phyloP scores from a whole-genome alignment of 1,284 basidiomycete genomes.

The Ceratobasidium theobromae region DNA sequence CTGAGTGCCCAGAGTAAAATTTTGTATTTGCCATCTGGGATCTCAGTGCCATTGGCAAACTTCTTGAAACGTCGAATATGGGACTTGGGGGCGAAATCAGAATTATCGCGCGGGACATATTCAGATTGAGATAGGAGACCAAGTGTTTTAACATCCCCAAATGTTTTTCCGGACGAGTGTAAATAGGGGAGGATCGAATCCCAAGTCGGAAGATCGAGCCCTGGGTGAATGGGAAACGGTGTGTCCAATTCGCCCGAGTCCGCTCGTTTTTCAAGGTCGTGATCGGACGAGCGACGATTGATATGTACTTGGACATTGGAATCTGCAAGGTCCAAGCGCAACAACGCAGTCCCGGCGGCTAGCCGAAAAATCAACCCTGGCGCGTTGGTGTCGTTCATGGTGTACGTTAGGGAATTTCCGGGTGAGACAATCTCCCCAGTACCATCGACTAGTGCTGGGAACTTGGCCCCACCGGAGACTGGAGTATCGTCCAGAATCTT shows the following conservation, averaged over 20 bases:
- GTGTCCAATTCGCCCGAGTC: background rate
- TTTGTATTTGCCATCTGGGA: conserved; percentile 36
- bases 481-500: conserved; percentile 41
- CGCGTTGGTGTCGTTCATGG: conserved; percentile 35
- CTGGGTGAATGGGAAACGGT: conserved; percentile 10
- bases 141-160: background rate
- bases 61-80: background rate
- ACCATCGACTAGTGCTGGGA: conserved; percentile 3
- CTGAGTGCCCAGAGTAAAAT: conserved; percentile 34
- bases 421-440: background rate
- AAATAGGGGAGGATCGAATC: conserved; percentile 13
- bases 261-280: background rate
- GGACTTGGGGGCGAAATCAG: background rate
- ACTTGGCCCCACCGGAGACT: conserved; percentile 37
- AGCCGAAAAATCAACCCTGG: conserved; percentile 38
- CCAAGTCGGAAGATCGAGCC: conserved; percentile 2
- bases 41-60: conserved; percentile 34
- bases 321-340: conserved; percentile 43
- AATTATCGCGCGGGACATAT: conserved; percentile 10
- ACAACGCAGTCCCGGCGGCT: conserved; percentile 42
- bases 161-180: background rate
- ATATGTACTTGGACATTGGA: conserved; percentile 36
- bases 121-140: background rate
- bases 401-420: conserved; percentile 37
- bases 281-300: background rate